Evolutionary conservation across 179 eudicot species (phyloP).

Genomic region (Gypsophila paniculata): DNA sequence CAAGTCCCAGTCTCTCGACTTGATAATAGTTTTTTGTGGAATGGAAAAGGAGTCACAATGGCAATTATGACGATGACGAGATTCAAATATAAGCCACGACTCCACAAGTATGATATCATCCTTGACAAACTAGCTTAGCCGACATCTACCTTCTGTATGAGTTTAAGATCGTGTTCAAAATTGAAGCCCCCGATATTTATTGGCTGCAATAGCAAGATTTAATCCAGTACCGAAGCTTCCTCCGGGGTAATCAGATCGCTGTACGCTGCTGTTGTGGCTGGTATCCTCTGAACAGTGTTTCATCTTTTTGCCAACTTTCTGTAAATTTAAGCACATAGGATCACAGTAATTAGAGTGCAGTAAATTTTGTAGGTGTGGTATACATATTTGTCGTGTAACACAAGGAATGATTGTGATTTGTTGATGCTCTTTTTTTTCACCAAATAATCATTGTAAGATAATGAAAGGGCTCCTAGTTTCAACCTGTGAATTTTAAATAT

Average conservation of each 20-base stretch:
- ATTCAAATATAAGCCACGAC: neutral
- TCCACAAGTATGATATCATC: neutral
- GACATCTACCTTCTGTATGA: neutral
- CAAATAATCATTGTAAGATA: no score
- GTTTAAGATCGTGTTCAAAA: neutral
- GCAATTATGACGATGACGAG: no score
- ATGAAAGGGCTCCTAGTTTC: no score
- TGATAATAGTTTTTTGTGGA: no score
- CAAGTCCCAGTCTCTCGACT: neutral
- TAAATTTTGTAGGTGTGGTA: slow-evolving; percentile 7
- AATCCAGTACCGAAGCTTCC: neutral
- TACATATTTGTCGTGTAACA: slow-evolving; percentile 3
- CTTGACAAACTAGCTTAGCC: no score
- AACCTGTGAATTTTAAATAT: no score
- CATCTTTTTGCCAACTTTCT: neutral
- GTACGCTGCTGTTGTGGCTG: neutral
- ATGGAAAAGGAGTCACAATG: neutral
- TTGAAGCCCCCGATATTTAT: neutral
- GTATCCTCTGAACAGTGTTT: neutral
- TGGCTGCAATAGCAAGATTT: neutral
- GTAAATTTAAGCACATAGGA: slow-evolving; percentile 7
- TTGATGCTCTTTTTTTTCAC: no score
- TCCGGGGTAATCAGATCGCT: neutral
- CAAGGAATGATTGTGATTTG: neutral
- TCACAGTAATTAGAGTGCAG: slow-evolving; percentile 2